Conservation (phyloP, 2,329 filamentous ascomycete genomes). For the Colletotrichum neosansevieriae region DNA sequence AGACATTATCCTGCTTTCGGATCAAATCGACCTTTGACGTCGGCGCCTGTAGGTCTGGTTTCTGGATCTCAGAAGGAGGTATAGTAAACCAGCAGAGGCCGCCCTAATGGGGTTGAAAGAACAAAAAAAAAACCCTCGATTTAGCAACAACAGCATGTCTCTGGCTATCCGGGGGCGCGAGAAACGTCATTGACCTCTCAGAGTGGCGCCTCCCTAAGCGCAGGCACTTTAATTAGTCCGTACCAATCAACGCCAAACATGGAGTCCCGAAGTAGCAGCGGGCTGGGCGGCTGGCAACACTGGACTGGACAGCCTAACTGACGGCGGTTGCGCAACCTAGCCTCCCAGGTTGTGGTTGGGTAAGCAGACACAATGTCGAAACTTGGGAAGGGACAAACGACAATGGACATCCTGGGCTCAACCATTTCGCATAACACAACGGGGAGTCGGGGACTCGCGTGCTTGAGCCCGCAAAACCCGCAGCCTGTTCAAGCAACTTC, state of each 20-base stretch:
- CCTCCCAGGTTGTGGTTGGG: too few relatives aligned
- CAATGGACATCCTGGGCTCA: too few relatives aligned
- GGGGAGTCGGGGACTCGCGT: neutral
- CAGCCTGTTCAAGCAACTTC: neutral
- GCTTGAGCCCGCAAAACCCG: neutral
- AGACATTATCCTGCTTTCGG: neutral
- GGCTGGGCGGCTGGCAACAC: constrained; percentile 7
- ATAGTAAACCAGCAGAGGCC: neutral
- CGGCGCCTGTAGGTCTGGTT: neutral
- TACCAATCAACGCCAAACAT: constrained; percentile 15
- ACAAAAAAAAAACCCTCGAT: neutral
- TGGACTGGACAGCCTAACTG: too few relatives aligned
- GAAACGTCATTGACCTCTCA: constrained; percentile 16
- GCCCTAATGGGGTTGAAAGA: constrained; percentile 2
- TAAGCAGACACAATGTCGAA: too few relatives aligned
- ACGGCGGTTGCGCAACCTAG: neutral
- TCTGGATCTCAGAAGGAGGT: neutral
- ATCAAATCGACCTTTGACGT: neutral
- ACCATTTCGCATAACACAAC: too few relatives aligned
- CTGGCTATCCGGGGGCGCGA: constrained; percentile 8
- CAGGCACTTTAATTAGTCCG: neutral
- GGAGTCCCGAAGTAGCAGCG: constrained; percentile 27
- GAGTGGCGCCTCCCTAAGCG: neutral
- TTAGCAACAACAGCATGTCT: neutral
- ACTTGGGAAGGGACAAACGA: too few relatives aligned